Evolutionary conservation across 768 basidiomycete genomes (phyloP).

Genomic region (Lactarius deliciosus): DNA sequence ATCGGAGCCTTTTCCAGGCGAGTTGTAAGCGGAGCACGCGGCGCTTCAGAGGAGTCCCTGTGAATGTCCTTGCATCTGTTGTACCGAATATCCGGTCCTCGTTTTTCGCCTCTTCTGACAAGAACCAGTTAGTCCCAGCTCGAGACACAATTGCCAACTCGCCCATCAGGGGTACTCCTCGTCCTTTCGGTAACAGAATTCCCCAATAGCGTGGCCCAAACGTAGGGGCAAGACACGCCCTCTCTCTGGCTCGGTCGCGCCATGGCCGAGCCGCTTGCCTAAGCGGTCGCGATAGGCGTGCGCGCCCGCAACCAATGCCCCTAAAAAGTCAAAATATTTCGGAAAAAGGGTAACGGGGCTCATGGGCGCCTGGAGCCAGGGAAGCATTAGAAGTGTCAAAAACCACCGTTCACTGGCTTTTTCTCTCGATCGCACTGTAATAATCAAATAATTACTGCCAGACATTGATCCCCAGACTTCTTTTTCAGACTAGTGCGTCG

Average conservation of each 20-base stretch:
- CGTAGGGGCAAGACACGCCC: background rate
- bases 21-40: background rate
- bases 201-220: background rate
- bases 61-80: background rate
- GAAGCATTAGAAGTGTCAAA: constrained; percentile 20
- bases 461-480: constrained; percentile 18
- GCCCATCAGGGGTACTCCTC: background rate
- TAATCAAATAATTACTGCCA: constrained; percentile 19
- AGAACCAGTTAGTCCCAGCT: background rate
- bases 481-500: constrained; percentile 21
- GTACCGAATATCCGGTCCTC: background rate
- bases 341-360: constrained; percentile 22
- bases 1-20: constrained; percentile 2
- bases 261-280: constrained; percentile 15
- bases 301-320: background rate
- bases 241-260: background rate
- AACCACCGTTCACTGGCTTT: constrained; percentile 7
- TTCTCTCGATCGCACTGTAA: constrained; percentile 22
- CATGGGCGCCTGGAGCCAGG: constrained; percentile 1
- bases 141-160: background rate
- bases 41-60: background rate
- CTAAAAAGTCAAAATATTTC: constrained; percentile 14
- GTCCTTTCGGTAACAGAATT: background rate
- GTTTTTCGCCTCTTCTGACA: background rate
- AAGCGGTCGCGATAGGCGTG: constrained; percentile 18